phyloP scores from a whole-genome alignment of 495 filamentous ascomycete genomes.

The Annulohypoxylon maeteangense region DNA sequence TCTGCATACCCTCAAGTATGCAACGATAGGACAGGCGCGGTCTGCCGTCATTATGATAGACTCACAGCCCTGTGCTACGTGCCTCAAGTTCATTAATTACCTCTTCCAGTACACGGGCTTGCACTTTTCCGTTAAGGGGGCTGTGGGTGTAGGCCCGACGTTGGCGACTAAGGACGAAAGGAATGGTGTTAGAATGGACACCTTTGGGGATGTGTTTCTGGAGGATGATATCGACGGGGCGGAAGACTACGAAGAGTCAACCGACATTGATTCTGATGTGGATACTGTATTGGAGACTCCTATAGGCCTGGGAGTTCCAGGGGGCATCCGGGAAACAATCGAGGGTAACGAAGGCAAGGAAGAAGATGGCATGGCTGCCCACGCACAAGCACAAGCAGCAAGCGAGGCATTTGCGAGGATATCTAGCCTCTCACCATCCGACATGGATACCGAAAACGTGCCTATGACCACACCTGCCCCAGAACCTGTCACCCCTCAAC shows the following conservation, averaged over 20 bases:
- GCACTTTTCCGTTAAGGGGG: constrained; percentile 23
- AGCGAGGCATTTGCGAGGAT: neutral
- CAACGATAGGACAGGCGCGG: constrained; percentile 17
- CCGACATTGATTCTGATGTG: neutral
- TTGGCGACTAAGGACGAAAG: constrained; percentile 27
- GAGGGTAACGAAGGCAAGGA: neutral
- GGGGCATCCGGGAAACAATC: neutral
- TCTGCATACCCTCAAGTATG: constrained; percentile 11
- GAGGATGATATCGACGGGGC: constrained; percentile 28
- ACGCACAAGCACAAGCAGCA: neutral
- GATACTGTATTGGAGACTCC: neutral
- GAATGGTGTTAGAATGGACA: constrained; percentile 17
- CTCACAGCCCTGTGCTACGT: constrained; percentile 36
- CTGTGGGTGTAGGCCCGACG: constrained; percentile 34
- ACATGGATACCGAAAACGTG: neutral
- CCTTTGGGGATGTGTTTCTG: constrained; percentile 26
- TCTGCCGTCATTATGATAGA: constrained; percentile 36
- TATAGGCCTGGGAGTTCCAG: neutral
- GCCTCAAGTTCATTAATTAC: constrained; percentile 32
- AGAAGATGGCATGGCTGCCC: neutral
- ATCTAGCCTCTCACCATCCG: neutral
- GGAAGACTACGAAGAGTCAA: neutral
- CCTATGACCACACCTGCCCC: neutral
- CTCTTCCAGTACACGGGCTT: constrained; percentile 37
- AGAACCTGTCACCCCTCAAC: neutral